Conservation (phyloP, 2,329 filamentous ascomycete genomes). For the Colletotrichum spinosum region DNA sequence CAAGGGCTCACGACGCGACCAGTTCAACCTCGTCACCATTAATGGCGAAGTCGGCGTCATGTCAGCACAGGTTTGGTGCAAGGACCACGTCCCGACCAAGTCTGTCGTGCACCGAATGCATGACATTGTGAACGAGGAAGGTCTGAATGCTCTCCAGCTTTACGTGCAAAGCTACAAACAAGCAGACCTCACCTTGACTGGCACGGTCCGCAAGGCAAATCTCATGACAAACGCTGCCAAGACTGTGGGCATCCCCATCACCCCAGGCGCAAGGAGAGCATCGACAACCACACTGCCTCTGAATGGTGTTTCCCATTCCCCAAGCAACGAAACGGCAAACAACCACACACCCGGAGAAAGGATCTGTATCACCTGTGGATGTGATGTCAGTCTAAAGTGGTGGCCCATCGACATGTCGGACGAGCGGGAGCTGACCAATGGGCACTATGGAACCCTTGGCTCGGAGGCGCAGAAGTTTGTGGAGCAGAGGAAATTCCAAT, state of each 20-base stretch:
- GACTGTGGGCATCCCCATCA: constrained; percentile 49
- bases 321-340: constrained; percentile 13
- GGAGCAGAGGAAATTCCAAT: constrained; percentile 74
- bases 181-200: constrained; percentile 89
- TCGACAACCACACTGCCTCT: constrained; percentile 62
- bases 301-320: constrained; percentile 37
- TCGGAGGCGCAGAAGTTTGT: constrained; percentile 70
- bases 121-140: constrained; percentile 77
- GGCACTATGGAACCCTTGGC: constrained; percentile 61
- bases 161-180: constrained; percentile 94
- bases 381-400: constrained; percentile 82
- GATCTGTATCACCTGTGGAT: constrained; percentile 72
- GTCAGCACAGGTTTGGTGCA: constrained; percentile 91
- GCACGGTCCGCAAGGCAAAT: constrained; percentile 92
- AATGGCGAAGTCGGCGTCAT: constrained; percentile 85
- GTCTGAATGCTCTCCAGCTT: constrained; percentile 84
- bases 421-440: constrained; percentile 64
- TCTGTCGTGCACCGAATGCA: constrained; percentile 81
- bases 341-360: constrained; percentile 58
- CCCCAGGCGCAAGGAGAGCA: constrained; percentile 61
- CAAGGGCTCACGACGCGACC: constrained; percentile 88
- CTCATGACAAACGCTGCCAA: constrained; percentile 76
- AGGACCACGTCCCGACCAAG: constrained; percentile 82
- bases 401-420: constrained; percentile 68
- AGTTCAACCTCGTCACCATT: constrained; percentile 82